Evolutionary conservation across 805 yeast species (phyloP).

Genomic region (Candida suzukii): DNA sequence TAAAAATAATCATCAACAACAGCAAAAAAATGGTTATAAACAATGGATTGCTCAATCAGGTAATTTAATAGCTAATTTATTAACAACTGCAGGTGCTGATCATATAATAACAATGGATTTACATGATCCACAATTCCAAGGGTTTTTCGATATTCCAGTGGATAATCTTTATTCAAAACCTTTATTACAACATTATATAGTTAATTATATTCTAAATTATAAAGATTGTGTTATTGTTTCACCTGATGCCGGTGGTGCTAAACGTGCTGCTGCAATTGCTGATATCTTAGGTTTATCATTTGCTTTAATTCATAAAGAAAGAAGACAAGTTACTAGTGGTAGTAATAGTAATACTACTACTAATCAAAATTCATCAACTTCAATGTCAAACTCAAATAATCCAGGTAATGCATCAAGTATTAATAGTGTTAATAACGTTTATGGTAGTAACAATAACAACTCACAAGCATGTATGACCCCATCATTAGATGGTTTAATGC

Average conservation of each 20-base stretch:
- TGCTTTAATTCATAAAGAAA: slow-evolving; percentile 93
- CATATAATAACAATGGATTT: slow-evolving; percentile 96
- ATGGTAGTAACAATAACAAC: not conserved
- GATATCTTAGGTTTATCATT: slow-evolving; percentile 83
- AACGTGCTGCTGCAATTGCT: slow-evolving; percentile 90
- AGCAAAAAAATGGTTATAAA: slow-evolving; percentile 57
- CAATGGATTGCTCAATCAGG: slow-evolving; percentile 97
- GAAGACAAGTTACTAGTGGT: slow-evolving; percentile 37
- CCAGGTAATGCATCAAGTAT: slow-evolving; percentile 5
- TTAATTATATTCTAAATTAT: slow-evolving; percentile 69
- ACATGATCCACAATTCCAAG: slow-evolving; percentile 97
- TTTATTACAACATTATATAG: slow-evolving; percentile 76
- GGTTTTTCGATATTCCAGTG: slow-evolving; percentile 93
- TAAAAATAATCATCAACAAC: not conserved
- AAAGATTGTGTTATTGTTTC: slow-evolving; percentile 86
- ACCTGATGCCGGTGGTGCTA: slow-evolving; percentile 99
- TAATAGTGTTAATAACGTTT: not conserved
- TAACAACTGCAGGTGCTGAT: slow-evolving; percentile 92
- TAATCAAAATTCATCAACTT: too few relatives aligned
- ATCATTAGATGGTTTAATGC: slow-evolving; percentile 3
- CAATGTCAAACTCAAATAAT: slow-evolving; percentile 9
- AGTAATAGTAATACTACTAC: slow-evolving; percentile 11
- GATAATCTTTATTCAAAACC: slow-evolving; percentile 91
- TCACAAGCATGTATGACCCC: not conserved
- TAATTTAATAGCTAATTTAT: slow-evolving; percentile 77